A percentile compares a stretch with the other conserved stretches of the same genome.
Conservation (phyloP, 305 asterid species). For the Solanum aculeatissimum region DNA sequence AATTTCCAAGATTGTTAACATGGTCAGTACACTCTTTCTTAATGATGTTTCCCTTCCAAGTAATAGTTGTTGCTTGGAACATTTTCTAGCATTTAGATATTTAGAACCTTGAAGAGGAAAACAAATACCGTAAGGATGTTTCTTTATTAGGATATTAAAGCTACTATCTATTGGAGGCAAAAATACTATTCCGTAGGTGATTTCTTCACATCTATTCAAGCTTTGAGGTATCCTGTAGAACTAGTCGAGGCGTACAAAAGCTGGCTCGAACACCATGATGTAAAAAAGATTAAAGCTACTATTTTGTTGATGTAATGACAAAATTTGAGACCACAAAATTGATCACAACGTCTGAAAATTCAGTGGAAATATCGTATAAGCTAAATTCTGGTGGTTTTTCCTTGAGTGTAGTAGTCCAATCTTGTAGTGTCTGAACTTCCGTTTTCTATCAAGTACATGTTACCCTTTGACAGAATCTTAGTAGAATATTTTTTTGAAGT, state of each 20-base stretch:
- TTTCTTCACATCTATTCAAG: not conserved
- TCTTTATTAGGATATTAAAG: not conserved
- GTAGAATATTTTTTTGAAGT: not conserved
- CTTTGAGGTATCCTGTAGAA: not conserved
- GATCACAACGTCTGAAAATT: not conserved
- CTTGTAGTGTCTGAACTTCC: not conserved
- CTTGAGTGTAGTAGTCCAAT: not conserved
- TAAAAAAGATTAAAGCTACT: not conserved
- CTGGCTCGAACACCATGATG: not conserved
- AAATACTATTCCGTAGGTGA: not conserved
- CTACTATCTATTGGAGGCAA: not conserved
- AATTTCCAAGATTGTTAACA: slow-evolving; percentile 83
- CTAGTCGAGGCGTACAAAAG: not conserved
- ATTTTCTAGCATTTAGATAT: not conserved
- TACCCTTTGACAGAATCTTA: not conserved
- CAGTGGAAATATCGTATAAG: not conserved
- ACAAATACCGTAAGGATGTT: not conserved
- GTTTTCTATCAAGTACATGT: not conserved
- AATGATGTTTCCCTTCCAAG: not conserved
- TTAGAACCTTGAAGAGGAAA: not conserved
- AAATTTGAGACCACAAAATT: not conserved
- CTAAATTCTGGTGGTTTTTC: not conserved
- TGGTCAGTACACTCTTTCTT: slow-evolving; percentile 37
- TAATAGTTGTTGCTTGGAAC: not conserved
- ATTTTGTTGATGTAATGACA: not conserved